These are phyloP conservation scores for Auxenochlorella pyrenoidosa DNA, from an alignment of 139 green algal species.

Conservation along the genomic window DNA sequence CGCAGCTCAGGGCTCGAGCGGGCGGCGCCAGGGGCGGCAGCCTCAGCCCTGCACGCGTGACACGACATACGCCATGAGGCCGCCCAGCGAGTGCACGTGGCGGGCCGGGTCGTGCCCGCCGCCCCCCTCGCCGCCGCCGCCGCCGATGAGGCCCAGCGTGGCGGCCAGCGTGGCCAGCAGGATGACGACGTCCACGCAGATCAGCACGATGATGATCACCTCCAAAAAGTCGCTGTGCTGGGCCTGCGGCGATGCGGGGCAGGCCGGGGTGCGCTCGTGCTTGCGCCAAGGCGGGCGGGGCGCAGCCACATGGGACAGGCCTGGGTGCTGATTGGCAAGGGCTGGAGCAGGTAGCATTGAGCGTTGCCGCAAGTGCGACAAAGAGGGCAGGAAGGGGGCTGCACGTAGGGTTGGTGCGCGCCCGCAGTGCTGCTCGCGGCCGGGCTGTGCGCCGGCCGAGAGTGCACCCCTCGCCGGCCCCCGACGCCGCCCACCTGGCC, in stretches of 20 bases:
- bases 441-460: no score
- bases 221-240: conserved; percentile 22
- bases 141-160: conserved; percentile 19
- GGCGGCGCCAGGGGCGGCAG: neutral
- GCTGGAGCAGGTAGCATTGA: no score
- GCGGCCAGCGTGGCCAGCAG: conserved; percentile 29
- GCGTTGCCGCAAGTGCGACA: no score
- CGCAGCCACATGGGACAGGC: no score
- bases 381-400: no score
- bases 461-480: no score
- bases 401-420: no score
- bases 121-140: neutral
- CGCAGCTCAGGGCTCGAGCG: neutral
- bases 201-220: conserved; percentile 31
- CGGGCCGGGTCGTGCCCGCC: neutral
- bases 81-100: neutral
- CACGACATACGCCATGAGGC: neutral
- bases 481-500: conserved; percentile 6
- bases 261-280: no score
- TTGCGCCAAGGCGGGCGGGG: no score
- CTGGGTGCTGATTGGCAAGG: no score
- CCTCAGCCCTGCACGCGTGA: neutral
- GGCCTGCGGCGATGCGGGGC: neutral
- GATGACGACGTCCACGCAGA: conserved; percentile 25
- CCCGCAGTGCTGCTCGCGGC: no score